Evolutionary conservation across 495 filamentous ascomycete species (phyloP).

Genomic region (Trichoderma virens): DNA sequence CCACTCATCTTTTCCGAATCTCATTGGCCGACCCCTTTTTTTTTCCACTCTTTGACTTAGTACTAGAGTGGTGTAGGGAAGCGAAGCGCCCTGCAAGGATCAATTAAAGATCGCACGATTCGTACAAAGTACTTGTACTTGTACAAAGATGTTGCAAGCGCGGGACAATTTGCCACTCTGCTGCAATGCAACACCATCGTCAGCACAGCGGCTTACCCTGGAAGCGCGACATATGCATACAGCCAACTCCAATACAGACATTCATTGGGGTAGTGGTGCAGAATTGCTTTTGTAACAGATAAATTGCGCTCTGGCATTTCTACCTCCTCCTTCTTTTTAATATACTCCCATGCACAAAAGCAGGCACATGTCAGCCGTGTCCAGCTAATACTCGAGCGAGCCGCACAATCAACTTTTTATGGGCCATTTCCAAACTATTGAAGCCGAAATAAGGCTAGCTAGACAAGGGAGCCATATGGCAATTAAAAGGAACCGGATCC

Average conservation of each 20-base stretch:
- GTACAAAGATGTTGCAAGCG: too few species aligned
- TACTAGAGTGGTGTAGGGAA: background rate
- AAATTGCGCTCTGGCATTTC: too few species aligned
- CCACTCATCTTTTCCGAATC: background rate
- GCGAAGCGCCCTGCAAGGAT: background rate
- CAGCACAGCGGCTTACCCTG: too few species aligned
- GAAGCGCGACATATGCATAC: too few species aligned
- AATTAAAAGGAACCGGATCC: background rate
- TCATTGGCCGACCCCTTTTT: conserved; percentile 4
- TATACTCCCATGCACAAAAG: background rate
- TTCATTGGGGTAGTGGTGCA: too few species aligned
- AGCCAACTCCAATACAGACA: too few species aligned
- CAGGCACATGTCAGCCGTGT: background rate
- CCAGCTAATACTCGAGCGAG: background rate
- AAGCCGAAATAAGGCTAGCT: background rate
- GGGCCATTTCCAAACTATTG: background rate
- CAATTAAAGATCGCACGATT: background rate
- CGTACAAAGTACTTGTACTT: too few species aligned
- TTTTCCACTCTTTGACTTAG: background rate
- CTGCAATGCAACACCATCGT: too few species aligned
- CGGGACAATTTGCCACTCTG: too few species aligned
- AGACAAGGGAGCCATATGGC: conserved; percentile 3
- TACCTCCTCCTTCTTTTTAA: too few species aligned
- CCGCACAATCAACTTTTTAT: background rate
- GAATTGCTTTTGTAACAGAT: too few species aligned